A percentile compares a stretch with the other conserved stretches of the same genome.
phyloP scores from a whole-genome alignment of 2,329 filamentous ascomycete genomes.

The Colletotrichum tamarilloi region DNA sequence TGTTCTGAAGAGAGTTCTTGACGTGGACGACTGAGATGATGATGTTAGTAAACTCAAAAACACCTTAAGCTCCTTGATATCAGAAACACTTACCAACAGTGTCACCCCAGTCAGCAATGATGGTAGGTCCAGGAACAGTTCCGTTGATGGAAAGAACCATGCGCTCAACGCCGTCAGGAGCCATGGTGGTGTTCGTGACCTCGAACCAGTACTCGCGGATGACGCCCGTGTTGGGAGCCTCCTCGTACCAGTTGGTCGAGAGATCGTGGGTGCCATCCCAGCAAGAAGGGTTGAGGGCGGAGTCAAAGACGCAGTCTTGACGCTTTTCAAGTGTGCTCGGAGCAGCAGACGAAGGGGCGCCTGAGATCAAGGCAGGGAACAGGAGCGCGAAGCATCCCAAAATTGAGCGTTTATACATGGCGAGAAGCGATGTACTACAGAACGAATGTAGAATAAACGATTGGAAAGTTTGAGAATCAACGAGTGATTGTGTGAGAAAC shows the following conservation, averaged over 20 bases:
- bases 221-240: constrained; percentile 58
- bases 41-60: constrained; percentile 27
- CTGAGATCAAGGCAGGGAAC: constrained; percentile 23
- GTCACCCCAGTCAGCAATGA: constrained; percentile 63
- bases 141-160: constrained; percentile 63
- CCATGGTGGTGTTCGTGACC: constrained; percentile 49
- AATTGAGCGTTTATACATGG: constrained; percentile 32
- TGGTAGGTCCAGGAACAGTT: constrained; percentile 68
- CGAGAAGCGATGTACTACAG: neutral
- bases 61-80: constrained; percentile 22
- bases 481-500: neutral
- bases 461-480: neutral
- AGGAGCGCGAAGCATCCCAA: constrained; percentile 31
- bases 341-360: constrained; percentile 9
- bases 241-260: constrained; percentile 36
- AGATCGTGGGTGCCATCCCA: constrained; percentile 33
- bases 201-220: constrained; percentile 61
- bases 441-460: constrained; percentile 25
- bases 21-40: constrained; percentile 54
- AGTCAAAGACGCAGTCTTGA: constrained; percentile 33
- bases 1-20: constrained; percentile 61
- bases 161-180: constrained; percentile 59
- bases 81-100: constrained; percentile 33
- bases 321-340: constrained; percentile 21
- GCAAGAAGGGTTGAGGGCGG: constrained; percentile 31